A percentile compares a stretch with the other conserved stretches of the same genome.
Evolutionary conservation across 2,329 filamentous ascomycete genomes (phyloP).

Genomic region (Aspergillus pseudoglaucus): DNA sequence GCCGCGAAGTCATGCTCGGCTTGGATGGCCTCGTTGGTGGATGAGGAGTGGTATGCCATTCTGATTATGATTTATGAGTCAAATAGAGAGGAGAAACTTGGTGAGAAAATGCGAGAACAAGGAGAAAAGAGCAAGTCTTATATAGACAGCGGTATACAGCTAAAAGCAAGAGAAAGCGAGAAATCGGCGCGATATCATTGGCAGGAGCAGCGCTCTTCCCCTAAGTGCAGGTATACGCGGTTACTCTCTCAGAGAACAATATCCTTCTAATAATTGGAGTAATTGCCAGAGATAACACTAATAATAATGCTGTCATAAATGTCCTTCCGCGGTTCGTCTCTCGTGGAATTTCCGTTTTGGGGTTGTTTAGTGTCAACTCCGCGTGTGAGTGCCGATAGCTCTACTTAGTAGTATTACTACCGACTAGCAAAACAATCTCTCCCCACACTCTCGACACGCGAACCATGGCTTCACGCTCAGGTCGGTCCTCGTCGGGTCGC

Average conservation of each 20-base stretch:
- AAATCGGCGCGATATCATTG: background rate
- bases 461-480: too few species aligned
- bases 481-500: too few species aligned
- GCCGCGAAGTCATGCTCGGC: slow-evolving; percentile 79
- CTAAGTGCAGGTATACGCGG: slow-evolving; percentile 18
- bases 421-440: slow-evolving; percentile 10
- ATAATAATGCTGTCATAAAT: too few species aligned
- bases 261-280: background rate
- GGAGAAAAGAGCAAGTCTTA: slow-evolving; percentile 1
- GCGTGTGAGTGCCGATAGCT: too few species aligned
- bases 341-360: too few species aligned
- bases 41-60: slow-evolving; percentile 62
- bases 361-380: too few species aligned
- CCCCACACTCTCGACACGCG: too few species aligned
- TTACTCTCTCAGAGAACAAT: background rate
- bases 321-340: too few species aligned
- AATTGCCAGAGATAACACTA: background rate
- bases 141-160: slow-evolving; percentile 1
- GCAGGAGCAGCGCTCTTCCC: slow-evolving; percentile 8
- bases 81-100: background rate
- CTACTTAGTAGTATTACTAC: slow-evolving; percentile 23
- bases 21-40: slow-evolving; percentile 71
- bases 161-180: background rate
- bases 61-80: slow-evolving; percentile 25
- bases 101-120: slow-evolving; percentile 9